Evolutionary conservation across 176 grass and related monocot genomes (phyloP), one percentile per base, ranked within the genome.

Genomic region (Lolium multiflorum): DNA sequence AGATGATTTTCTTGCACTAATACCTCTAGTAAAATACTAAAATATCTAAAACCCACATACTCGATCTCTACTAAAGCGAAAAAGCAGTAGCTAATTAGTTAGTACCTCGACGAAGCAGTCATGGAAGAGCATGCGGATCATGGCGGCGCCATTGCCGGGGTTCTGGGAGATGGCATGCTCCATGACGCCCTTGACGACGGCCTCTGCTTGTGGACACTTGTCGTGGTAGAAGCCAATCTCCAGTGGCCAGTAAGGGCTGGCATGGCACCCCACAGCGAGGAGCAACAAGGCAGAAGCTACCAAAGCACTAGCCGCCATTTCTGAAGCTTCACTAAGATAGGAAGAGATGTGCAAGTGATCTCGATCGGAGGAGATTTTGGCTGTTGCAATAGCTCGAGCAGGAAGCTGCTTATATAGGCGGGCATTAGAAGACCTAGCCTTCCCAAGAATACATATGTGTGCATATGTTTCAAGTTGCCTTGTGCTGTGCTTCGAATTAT

Each of bases 71-170:
- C 6, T n/a, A 58, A 58, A 58, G 0, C 7, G 1, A 4, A 35
- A 66, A 66, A 54, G 14, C 3, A 16, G 11, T 51, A 14, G 51
- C 6, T 54, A 17, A 54, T 54, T 31, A 15, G 62, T 16, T 66
- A 13, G 35, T 38, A 93, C 91, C 84, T 86, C 83, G 6, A 93
- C 88, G 37, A 93, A 93, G 76, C 91, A 93, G 81, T 94, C 92
- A 12, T 94, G 92, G 89, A 94, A 93, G 52, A 72, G 76, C 86
- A 93, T 73, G 6, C 92, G 73, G 73, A 93, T 79, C 69, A 86
- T 48, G 77, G 55, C 82, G 14, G 86, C 92, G 15, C 81, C 89
- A 35, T 54, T 39, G 72, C 92, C 92, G 11, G 68, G 81, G 63
- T 86, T 67, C 11, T 62, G 4, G 7, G 0, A n/a, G 4, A 88